Conservation (phyloP, 164 flowering plant genomes). For the Vitis vinifera region DNA sequence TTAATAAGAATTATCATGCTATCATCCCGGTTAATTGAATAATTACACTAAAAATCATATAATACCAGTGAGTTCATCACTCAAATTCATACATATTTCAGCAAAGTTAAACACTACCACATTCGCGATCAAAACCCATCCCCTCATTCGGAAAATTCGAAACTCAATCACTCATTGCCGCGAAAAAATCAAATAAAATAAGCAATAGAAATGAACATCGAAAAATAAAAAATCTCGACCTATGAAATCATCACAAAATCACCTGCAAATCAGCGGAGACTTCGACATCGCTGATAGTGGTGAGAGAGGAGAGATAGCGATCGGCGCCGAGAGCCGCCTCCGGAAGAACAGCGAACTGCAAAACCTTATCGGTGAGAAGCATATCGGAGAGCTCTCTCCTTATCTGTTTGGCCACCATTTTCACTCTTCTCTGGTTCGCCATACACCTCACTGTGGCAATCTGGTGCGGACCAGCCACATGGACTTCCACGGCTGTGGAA, state of each 20-base stretch:
- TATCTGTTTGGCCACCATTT: slow-evolving; percentile 95
- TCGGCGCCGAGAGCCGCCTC: slow-evolving; percentile 93
- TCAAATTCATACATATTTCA: too few relatives aligned
- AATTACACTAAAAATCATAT: too few relatives aligned
- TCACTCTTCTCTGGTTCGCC: slow-evolving; percentile 89
- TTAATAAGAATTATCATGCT: too few relatives aligned
- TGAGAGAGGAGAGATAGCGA: slow-evolving; percentile 77
- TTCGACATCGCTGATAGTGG: slow-evolving; percentile 85
- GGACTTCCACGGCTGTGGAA: not conserved
- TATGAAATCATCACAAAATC: not conserved
- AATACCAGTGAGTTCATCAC: too few relatives aligned
- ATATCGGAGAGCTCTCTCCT: slow-evolving; percentile 81
- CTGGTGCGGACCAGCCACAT: slow-evolving; percentile 1
- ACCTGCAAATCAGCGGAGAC: slow-evolving; percentile 89
- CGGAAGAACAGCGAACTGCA: slow-evolving; percentile 78
- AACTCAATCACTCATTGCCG: too few relatives aligned
- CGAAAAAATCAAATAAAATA: too few relatives aligned
- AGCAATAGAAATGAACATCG: not conserved
- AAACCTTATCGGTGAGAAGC: slow-evolving; percentile 77
- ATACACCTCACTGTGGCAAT: slow-evolving; percentile 49
- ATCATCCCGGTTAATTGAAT: too few relatives aligned
- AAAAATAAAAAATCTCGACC: not conserved
- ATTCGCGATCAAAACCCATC: too few relatives aligned
- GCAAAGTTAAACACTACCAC: too few relatives aligned
- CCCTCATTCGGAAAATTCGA: too few relatives aligned